Conservation (phyloP, 2,329 filamentous ascomycete species). For the Cladosporium colombiae region DNA sequence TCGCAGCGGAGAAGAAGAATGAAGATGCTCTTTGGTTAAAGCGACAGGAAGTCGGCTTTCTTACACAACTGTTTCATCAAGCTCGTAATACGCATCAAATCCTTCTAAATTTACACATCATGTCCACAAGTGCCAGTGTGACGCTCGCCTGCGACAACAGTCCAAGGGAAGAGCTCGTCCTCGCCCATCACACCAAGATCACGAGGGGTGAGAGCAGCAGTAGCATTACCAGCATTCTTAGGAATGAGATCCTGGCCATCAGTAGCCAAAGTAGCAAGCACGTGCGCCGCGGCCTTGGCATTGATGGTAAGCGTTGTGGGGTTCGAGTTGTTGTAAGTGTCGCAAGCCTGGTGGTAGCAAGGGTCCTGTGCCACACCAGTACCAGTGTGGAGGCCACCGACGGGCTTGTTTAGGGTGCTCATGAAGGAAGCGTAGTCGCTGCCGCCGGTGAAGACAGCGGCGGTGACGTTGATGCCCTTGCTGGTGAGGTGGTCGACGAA, state of each 20-base stretch:
- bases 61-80: no score
- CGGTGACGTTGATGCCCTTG: conserved; percentile 34
- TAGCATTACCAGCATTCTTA: conserved; percentile 41
- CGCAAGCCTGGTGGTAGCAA: conserved; percentile 41
- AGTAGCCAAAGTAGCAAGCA: conserved; percentile 23
- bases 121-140: conserved; percentile 20
- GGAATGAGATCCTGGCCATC: conserved; percentile 39
- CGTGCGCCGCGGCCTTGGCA: conserved; percentile 16
- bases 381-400: conserved; percentile 43
- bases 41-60: no score
- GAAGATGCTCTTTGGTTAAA: no score
- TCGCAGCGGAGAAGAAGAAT: no score
- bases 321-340: conserved; percentile 39
- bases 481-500: conserved; percentile 38
- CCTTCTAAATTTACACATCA: no score
- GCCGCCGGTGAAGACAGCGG: conserved; percentile 40
- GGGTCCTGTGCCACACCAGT: conserved; percentile 40
- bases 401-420: conserved; percentile 39
- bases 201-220: conserved; percentile 29
- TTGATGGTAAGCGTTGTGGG: conserved; percentile 19
- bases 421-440: conserved; percentile 43
- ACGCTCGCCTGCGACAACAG: conserved; percentile 18
- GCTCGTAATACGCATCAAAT: no score
- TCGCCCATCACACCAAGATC: conserved; percentile 14
- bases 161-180: conserved; percentile 21